Evolutionary conservation across 805 yeast species (phyloP), one percentile per base, ranked within the genome.

Genomic region (Wilhelminamyces savonicus): DNA sequence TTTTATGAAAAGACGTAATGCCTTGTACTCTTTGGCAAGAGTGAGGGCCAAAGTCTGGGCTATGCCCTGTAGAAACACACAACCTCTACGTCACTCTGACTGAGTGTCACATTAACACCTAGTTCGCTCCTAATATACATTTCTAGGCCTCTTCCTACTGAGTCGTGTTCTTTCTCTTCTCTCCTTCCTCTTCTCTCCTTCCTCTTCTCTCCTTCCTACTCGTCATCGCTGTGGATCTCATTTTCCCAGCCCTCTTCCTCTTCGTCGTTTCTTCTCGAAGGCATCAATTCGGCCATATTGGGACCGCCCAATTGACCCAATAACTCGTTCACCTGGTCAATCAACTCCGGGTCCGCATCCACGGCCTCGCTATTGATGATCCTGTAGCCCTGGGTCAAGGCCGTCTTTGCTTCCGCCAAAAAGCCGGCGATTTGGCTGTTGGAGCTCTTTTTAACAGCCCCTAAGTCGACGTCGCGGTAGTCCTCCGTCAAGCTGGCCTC

Each of bases 271-370:
- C 37, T 34, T 48, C 45, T 52, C 37, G 47, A 52, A 11, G 68
- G 70, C 65, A 28, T 51, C 50, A 22, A 47, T 50, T 24, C 66
- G 67, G 54, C 58, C 74, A 64, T 56, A 15, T 65, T 44, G 2
- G 74, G 74, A 8, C 85, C 87, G 2, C 90, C 94, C 22, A 82
- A 53, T 34, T 68, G 73, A 4, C 53, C 40, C 33, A 78, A 54
- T 37, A 82, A 50, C 8, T 54, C 68, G 16, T 54, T 49, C 1
- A 81, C 70, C 29, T 82, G 82, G 9, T 59, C 62, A 6, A 56
- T 51, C 34, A 86, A 50, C 47, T 82, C 94, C 5, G 66, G 67
- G 31, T 80, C 82, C 11, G 74, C 59, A 7, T 71, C 76, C 16
- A 50, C 59, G 4, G 50, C 53, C 28, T 56, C 59, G 37, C 57